Base-by-base conservation (phyloP, 1,284 basidiomycete genomes). In the Leccinum proximum region DNA sequence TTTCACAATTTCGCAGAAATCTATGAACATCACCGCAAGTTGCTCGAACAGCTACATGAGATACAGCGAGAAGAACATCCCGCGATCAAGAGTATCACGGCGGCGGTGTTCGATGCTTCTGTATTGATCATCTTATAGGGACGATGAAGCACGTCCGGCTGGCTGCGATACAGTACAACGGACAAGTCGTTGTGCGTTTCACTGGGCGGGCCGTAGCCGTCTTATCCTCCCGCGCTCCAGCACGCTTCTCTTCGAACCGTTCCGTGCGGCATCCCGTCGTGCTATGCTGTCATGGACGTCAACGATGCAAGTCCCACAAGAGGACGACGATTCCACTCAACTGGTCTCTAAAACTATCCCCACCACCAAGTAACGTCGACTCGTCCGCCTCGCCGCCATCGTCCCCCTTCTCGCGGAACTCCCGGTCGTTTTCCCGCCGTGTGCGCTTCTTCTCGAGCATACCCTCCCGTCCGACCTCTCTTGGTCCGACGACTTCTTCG, bases 1-100 rank as follows among this genome's bases (percentile, higher is more conserved):
- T 98, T 96, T 77, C 91, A 96, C 78, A 98, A 98, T 75, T 94
- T 92, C 66, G 80, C 81, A 7, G 91, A 96, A 67, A 84, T 99
- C 10, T 87, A 91, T 64, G 79, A 79, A 4, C 87, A 93, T 71
- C 91, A 94, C 70, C 82, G 84, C 54, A 81, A 81, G 62, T 80
- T 98, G 63, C 84, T 98, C 18, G 87, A 93, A 58, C 86, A 86
- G 11, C 79, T 99, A 58, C 92, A 95, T 66, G 86, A 91, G 58
- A 88, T 96, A 56, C 97, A 99, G 77, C 82, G 91, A 8, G 93
- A 98, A 66, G 90, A 98, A 74, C 92, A 96, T 74, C 96, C 96
- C 0, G 76, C 85, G 59, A 88, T 98, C 64, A 86, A 87, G 59
- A 91, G 87, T 64, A 84, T 99, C 68, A 94, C 93, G 2, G 94